Percentiles rank a stretch among this genome's conserved stretches.
These are phyloP conservation scores for Rubroboletus pulcherrimus DNA, from an alignment of 768 basidiomycete genomes.

Conservation along the genomic window DNA sequence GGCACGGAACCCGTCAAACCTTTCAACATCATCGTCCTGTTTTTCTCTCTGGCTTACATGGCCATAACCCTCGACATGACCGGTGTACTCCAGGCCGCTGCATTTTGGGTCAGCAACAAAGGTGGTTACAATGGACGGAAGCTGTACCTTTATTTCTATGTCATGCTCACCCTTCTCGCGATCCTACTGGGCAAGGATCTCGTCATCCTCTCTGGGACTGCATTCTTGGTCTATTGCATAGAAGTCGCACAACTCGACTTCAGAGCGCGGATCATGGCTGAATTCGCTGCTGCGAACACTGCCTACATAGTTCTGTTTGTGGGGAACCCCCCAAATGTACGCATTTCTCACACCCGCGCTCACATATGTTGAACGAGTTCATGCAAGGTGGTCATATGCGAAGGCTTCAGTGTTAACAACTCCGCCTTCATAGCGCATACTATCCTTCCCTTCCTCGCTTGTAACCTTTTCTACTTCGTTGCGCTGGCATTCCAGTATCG, in stretches of 20 bases:
- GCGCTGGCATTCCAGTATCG: slow-evolving; percentile 59
- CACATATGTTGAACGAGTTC: neutral
- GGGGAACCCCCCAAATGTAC: slow-evolving; percentile 85
- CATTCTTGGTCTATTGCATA: slow-evolving; percentile 88
- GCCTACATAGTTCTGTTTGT: slow-evolving; percentile 74
- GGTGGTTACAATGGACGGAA: slow-evolving; percentile 70
- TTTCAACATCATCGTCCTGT: slow-evolving; percentile 90
- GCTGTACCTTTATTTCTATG: slow-evolving; percentile 78
- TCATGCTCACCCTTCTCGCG: slow-evolving; percentile 75
- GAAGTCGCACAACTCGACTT: slow-evolving; percentile 48
- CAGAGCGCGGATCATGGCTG: slow-evolving; percentile 66
- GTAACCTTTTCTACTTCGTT: slow-evolving; percentile 56
- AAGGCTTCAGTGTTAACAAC: slow-evolving; percentile 77
- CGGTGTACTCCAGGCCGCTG: slow-evolving; percentile 80
- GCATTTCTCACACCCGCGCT: slow-evolving; percentile 1
- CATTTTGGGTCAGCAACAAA: slow-evolving; percentile 83
- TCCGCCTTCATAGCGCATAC: slow-evolving; percentile 78
- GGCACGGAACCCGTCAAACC: slow-evolving; percentile 78
- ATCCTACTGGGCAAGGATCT: slow-evolving; percentile 91
- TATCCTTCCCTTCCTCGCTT: slow-evolving; percentile 73
- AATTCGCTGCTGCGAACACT: slow-evolving; percentile 78
- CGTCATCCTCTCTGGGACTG: slow-evolving; percentile 86
- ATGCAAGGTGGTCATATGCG: slow-evolving; percentile 67
- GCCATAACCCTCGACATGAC: slow-evolving; percentile 88
- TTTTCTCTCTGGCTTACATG: slow-evolving; percentile 90